Conservation (phyloP, 1,139 yeast genomes). For the Magnusiomyces tetraspermus region DNA sequence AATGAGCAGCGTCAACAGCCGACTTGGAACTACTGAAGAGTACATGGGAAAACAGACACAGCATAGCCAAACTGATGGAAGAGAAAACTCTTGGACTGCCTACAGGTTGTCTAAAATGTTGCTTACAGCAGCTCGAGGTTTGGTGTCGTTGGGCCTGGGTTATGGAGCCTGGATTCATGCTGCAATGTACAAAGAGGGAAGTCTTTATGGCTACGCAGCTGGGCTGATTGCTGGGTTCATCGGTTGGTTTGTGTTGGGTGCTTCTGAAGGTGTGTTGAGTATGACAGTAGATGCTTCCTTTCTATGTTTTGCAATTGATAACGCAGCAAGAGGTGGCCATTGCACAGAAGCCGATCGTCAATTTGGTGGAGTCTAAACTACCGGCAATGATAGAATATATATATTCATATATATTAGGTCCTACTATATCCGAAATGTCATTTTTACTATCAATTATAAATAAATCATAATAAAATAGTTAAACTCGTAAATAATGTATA, state of each 20-base stretch:
- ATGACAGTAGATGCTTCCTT: constrained; percentile 35
- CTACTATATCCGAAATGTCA: too few species aligned
- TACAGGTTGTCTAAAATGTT: constrained; percentile 34
- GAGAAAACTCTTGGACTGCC: constrained; percentile 24
- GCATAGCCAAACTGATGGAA: neutral
- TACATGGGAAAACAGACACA: neutral
- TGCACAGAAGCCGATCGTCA: constrained; percentile 31
- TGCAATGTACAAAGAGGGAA: constrained; percentile 27
- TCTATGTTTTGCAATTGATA: constrained; percentile 34
- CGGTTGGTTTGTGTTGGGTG: constrained; percentile 39
- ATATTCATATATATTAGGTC: too few species aligned
- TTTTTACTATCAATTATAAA: too few species aligned
- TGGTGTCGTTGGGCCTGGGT: constrained; percentile 33
- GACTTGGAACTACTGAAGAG: neutral
- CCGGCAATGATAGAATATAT: too few species aligned
- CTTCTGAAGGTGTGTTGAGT: constrained; percentile 36
- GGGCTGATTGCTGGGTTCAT: constrained; percentile 35
- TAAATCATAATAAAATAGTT: neutral
- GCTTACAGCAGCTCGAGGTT: constrained; percentile 32
- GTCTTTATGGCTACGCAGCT: constrained; percentile 35
- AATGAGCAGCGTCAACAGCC: constrained; percentile 5
- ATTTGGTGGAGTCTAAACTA: constrained; percentile 19
- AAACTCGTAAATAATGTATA: neutral
- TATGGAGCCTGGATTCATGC: constrained; percentile 37
- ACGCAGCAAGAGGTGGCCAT: constrained; percentile 27